Base-by-base conservation (phyloP, 2,329 filamentous ascomycete species). In the Clonostachys rosea region DNA sequence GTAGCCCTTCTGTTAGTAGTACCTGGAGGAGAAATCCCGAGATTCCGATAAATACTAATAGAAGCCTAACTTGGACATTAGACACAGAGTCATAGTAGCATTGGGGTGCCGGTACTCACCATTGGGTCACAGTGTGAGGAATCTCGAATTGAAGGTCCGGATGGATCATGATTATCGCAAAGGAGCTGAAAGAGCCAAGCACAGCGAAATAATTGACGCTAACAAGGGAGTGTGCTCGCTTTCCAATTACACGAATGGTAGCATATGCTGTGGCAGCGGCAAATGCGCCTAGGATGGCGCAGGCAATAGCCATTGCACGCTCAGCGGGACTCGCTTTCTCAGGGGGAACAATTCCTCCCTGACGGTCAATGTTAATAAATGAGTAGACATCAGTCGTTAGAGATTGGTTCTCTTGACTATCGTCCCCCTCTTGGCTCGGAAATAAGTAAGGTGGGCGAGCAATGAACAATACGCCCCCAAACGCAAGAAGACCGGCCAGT, bases 1-100 rank as follows among this genome's bases (percentile, higher is more conserved):
- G 69, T 34, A 94, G 63, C 0, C 87, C 88, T 9, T 84, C 83
- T 0, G 89, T 90, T 1, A 92, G 68, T 7, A 91, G 72, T 47
- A 89, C 87, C 70, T 92, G 89, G 67, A 91, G 80, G n/a, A 87
- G 58, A 56, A 92, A 91, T 0, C 88, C 89, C 34, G 83, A 86
- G 0, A 83, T 58, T 0, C 87, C 87, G 10, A 94, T 71, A 1
- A 67, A 69, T 34, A 81, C 78, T 1, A 83, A 54, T 13, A 92
- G 63, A 40, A 80, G 68, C 43, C 86, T 60, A 4, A 2, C 86
- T n/a, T 39, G 54, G 18, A 17, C 0, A 12, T 54, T 2, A 55
- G 47, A 4, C 0, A 34, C 5, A 0, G 30, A 36, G 7, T 3
- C 40, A 55, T 47, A 47, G 55, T 34, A 47, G 56, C 5, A 17